Evolutionary conservation across 2,329 filamentous ascomycete species (phyloP).

Genomic region (Lachnellula arida): DNA sequence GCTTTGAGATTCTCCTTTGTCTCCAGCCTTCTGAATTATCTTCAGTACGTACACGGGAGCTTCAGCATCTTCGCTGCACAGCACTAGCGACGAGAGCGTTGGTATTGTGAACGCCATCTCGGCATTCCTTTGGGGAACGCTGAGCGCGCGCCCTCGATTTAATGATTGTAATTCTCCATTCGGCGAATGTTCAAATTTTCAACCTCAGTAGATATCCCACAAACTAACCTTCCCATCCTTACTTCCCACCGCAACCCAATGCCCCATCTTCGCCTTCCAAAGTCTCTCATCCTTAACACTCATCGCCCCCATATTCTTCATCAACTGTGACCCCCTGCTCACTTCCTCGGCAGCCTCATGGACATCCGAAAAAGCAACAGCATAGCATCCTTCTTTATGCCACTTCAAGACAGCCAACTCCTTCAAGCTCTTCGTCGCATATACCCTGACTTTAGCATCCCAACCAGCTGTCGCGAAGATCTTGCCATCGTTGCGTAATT

Average conservation of each 20-base stretch:
- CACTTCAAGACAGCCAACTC: conserved; percentile 91
- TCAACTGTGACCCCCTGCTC: conserved; percentile 9
- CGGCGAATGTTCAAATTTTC: too few relatives aligned
- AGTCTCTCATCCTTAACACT: conserved; percentile 61
- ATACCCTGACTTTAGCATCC: conserved; percentile 79
- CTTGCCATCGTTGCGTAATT: conserved; percentile 71
- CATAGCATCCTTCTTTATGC: conserved; percentile 86
- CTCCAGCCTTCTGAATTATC: too few relatives aligned
- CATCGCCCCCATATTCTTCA: conserved; percentile 31
- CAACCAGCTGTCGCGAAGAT: conserved; percentile 90
- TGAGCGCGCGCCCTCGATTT: too few relatives aligned
- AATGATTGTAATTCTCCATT: too few relatives aligned
- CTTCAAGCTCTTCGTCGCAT: conserved; percentile 72
- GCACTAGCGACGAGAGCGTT: too few relatives aligned
- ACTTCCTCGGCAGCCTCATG: not conserved
- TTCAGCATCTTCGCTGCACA: too few relatives aligned
- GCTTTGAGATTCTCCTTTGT: too few relatives aligned
- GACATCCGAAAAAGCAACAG: conserved; percentile 64
- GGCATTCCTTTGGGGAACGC: too few relatives aligned
- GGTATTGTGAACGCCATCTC: too few relatives aligned
- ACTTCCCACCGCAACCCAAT: conserved; percentile 86
- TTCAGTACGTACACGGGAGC: too few relatives aligned
- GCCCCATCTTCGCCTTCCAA: conserved; percentile 61
- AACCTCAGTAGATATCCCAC: conserved; percentile 79
- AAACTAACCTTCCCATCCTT: conserved; percentile 95